Evolutionary conservation across 768 basidiomycete species (phyloP).

Genomic region (Termitomyces sp.): DNA sequence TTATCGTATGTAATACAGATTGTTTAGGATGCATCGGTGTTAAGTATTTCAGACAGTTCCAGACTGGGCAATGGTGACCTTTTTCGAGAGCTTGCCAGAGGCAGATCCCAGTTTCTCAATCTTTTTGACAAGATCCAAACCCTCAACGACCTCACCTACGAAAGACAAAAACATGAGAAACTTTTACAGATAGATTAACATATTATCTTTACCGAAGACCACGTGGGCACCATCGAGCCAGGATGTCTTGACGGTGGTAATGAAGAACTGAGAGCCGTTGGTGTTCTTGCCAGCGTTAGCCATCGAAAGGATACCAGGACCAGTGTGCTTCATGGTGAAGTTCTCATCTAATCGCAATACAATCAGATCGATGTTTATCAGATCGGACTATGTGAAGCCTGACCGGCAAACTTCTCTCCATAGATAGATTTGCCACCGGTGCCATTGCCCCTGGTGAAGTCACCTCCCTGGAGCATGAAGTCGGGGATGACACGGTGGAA

Average conservation of each 20-base stretch:
- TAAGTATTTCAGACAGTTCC: conserved; percentile 38
- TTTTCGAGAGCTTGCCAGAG: conserved; percentile 35
- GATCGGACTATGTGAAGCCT: too few relatives aligned
- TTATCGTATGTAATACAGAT: not conserved
- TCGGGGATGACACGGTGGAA: conserved; percentile 84
- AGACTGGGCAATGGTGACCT: conserved; percentile 49
- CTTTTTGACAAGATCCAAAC: conserved; percentile 46
- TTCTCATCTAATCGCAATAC: conserved; percentile 66
- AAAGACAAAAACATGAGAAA: not conserved
- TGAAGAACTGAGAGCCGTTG: conserved; percentile 87
- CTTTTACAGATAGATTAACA: not conserved
- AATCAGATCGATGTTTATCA: conserved; percentile 1
- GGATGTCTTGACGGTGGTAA: conserved; percentile 71
- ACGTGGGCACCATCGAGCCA: conserved; percentile 86
- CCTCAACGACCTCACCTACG: conserved; percentile 61
- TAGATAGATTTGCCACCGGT: conserved; percentile 83
- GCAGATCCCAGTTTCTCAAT: conserved; percentile 37
- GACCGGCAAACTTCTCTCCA: conserved; percentile 61
- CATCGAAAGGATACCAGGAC: conserved; percentile 67
- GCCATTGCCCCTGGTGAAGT: conserved; percentile 67
- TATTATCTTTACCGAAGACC: conserved; percentile 65
- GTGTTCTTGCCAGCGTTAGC: conserved; percentile 81
- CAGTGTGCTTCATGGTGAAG: conserved; percentile 69
- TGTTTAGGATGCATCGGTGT: not conserved
- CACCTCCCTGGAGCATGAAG: conserved; percentile 91